These are phyloP conservation scores for Candida vartiovaarae DNA, from an alignment of 805 yeast genomes.

Conservation along the genomic window DNA sequence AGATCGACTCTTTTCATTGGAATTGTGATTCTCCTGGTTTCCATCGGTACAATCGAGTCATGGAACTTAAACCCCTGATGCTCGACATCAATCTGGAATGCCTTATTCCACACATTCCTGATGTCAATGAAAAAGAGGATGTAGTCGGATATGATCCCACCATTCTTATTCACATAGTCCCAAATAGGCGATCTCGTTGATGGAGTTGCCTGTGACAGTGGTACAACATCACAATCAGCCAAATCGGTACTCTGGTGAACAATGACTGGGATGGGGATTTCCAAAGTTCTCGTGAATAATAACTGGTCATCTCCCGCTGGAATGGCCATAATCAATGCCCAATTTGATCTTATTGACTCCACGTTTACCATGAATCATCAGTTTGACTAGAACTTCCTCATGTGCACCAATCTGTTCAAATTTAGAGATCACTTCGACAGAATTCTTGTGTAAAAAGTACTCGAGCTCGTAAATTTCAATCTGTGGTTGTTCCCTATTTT, in stretches of 20 bases:
- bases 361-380: slow-evolving; percentile 63
- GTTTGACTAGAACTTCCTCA: slow-evolving; percentile 38
- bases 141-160: slow-evolving; percentile 34
- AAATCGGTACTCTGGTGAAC: slow-evolving; percentile 70
- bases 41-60: slow-evolving; percentile 33
- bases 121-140: slow-evolving; percentile 67
- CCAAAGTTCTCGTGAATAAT: slow-evolving; percentile 46
- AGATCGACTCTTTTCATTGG: slow-evolving; percentile 57
- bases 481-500: slow-evolving; percentile 40
- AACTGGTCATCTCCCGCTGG: slow-evolving; percentile 23
- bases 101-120: slow-evolving; percentile 73
- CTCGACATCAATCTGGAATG: slow-evolving; percentile 30
- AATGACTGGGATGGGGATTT: slow-evolving; percentile 62
- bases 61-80: slow-evolving; percentile 24
- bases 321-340: slow-evolving; percentile 56
- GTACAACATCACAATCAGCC: slow-evolving; percentile 69
- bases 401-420: slow-evolving; percentile 25
- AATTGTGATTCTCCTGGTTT: slow-evolving; percentile 54
- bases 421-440: slow-evolving; percentile 38
- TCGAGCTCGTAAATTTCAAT: slow-evolving; percentile 72
- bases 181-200: slow-evolving; percentile 20
- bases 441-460: slow-evolving; percentile 52
- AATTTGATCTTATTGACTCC: slow-evolving; percentile 63
- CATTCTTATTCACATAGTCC: slow-evolving; percentile 19
- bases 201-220: slow-evolving; percentile 33